phyloP scores from a whole-genome alignment of 192 early-diverging fungal genomes.

The Oehlia diaphana region DNA sequence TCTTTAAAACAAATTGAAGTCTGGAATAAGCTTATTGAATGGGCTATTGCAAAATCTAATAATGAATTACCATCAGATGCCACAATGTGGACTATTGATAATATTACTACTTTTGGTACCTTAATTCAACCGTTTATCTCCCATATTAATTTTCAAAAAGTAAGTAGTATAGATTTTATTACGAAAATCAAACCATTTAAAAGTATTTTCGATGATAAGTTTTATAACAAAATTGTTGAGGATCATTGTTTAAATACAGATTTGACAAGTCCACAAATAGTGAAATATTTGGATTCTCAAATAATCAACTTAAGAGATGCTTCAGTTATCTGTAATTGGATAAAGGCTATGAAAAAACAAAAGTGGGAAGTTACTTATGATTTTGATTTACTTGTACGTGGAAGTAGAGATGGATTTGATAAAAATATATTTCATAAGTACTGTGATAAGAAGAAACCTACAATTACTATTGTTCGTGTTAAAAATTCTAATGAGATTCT shows the following conservation, averaged over 20 bases:
- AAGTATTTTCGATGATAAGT: not conserved
- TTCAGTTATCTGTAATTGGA: not conserved
- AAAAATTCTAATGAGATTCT: conserved; percentile 28
- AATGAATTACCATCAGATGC: no score
- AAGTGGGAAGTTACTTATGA: not conserved
- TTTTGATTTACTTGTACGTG: not conserved
- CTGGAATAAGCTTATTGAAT: not conserved
- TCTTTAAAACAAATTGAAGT: not conserved
- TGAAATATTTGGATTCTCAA: not conserved
- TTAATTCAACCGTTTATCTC: not conserved
- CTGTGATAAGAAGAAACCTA: conserved; percentile 19
- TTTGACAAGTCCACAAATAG: not conserved
- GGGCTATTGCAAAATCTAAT: not conserved
- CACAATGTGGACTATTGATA: no score
- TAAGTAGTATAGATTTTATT: not conserved
- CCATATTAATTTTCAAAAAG: not conserved
- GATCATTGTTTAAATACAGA: not conserved
- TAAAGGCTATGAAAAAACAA: not conserved
- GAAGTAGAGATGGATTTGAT: no score
- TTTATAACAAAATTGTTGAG: not conserved
- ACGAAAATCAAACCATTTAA: not conserved
- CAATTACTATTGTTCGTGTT: conserved; percentile 21
- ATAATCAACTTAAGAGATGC: not conserved
- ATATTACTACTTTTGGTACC: no score
- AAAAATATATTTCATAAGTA: no score